Percentiles rank a stretch among this genome's conserved stretches.
Evolutionary conservation across 108 stramenopile species (phyloP).

Genomic region (Epipyxis sp.): DNA sequence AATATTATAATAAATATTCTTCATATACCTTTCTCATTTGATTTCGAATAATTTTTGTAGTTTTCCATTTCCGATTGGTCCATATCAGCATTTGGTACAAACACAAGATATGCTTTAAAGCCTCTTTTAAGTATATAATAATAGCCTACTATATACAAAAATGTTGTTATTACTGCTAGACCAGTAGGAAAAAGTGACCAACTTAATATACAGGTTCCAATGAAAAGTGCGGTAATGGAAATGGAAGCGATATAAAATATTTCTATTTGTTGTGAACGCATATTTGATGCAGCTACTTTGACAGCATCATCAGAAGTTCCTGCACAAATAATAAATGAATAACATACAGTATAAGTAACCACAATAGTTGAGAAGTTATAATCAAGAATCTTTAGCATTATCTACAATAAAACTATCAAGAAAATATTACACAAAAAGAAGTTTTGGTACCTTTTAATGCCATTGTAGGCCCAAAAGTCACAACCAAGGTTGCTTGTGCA

Average conservation of each 20-base stretch:
- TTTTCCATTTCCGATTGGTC: no score
- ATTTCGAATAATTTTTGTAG: no score
- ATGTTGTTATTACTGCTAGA: not conserved
- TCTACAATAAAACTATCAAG: no score
- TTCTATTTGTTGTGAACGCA: not conserved
- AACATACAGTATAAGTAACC: no score
- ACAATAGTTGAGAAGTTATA: no score
- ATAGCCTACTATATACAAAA: constrained; percentile 9
- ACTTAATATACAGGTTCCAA: not conserved
- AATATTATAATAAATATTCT: no score
- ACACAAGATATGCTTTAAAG: not conserved
- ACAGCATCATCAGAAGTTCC: constrained; percentile 26
- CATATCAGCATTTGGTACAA: constrained; percentile 9
- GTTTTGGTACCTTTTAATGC: constrained; percentile 20
- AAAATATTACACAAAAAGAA: no score
- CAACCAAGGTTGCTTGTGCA: constrained; percentile 24
- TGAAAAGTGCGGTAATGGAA: constrained; percentile 1
- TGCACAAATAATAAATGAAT: no score
- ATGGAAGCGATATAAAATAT: not conserved
- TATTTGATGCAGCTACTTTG: not conserved
- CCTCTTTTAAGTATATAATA: constrained; percentile 11
- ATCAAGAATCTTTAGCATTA: no score
- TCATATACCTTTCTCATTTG: no score
- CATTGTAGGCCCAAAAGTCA: constrained; percentile 29
- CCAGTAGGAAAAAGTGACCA: constrained; percentile 6